phyloP scores from a whole-genome alignment of 306 rosid genomes.

The Glycyrrhiza uralensis region DNA sequence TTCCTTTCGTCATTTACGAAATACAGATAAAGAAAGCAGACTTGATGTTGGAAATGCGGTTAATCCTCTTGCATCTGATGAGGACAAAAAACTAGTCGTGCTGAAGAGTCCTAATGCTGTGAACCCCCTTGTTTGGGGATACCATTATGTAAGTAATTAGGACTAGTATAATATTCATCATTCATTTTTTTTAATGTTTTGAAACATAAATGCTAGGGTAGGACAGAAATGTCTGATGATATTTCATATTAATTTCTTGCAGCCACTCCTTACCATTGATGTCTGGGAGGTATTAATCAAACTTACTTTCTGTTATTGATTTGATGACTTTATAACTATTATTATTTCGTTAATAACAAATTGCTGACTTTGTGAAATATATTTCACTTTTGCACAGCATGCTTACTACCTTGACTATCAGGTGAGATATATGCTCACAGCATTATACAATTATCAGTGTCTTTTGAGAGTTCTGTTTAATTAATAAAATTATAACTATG shows the following conservation, averaged over 20 bases:
- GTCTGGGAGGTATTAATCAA: conserved; percentile 80
- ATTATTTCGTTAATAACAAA: conserved; percentile 9
- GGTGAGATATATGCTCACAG: conserved; percentile 50
- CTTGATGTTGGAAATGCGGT: conserved; percentile 71
- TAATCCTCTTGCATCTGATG: conserved; percentile 58
- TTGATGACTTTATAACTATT: not conserved
- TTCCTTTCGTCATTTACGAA: not conserved
- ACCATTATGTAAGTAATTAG: conserved; percentile 54
- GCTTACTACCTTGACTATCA: conserved; percentile 86
- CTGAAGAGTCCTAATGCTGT: conserved; percentile 87
- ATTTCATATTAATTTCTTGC: conserved; percentile 39
- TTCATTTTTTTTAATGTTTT: not conserved
- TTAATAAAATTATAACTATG: conserved; percentile 6
- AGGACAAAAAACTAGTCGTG: conserved; percentile 72
- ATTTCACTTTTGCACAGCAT: conserved; percentile 60
- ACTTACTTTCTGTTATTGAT: not conserved
- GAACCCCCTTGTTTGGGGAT: conserved; percentile 82
- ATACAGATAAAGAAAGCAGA: conserved; percentile 60
- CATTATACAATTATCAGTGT: not conserved
- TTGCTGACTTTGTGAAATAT: conserved; percentile 25
- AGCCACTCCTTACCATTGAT: conserved; percentile 89
- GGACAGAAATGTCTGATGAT: conserved; percentile 19
- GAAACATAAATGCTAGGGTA: not conserved
- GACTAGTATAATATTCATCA: not conserved
- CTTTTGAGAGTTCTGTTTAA: conserved; percentile 1